A percentile compares a stretch with the other conserved stretches of the same genome.
Evolutionary conservation across 1,284 basidiomycete species (phyloP).

Genomic region (Naganishia liquefaciens): DNA sequence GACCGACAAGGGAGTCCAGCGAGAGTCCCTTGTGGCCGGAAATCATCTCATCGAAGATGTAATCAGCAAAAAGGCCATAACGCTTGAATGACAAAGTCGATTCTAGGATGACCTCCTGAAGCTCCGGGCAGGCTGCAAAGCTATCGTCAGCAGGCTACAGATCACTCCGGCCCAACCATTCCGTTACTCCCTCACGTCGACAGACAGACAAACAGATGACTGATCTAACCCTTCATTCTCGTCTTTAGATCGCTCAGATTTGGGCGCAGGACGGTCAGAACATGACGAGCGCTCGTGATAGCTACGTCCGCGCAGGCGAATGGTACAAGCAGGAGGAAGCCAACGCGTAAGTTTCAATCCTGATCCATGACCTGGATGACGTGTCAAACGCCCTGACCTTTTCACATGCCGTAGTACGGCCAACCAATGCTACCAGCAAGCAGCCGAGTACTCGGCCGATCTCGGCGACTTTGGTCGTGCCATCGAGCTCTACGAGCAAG

Average conservation of each 20-base stretch:
- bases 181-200: no score
- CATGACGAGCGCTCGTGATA: slow-evolving; percentile 69
- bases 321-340: slow-evolving; percentile 98
- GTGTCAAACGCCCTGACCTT: no score
- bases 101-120: no score
- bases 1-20: neutral
- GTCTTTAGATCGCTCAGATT: slow-evolving; percentile 72
- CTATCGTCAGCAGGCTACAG: no score
- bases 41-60: neutral
- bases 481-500: slow-evolving; percentile 84
- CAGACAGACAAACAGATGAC: no score
- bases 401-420: slow-evolving; percentile 67
- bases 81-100: neutral
- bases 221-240: neutral
- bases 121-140: no score
- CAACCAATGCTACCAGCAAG: slow-evolving; percentile 92
- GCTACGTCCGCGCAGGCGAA: slow-evolving; percentile 88
- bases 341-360: slow-evolving; percentile 68
- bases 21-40: neutral
- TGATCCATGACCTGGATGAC: slow-evolving; percentile 34
- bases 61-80: neutral
- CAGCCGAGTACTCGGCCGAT: slow-evolving; percentile 90
- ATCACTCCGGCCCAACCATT: no score
- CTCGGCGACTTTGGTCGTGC: slow-evolving; percentile 81
- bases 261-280: slow-evolving; percentile 67